These are phyloP conservation scores for Cavenderia fasciculata DNA, from an alignment of 78 protist genomes.

Conservation along the genomic window DNA sequence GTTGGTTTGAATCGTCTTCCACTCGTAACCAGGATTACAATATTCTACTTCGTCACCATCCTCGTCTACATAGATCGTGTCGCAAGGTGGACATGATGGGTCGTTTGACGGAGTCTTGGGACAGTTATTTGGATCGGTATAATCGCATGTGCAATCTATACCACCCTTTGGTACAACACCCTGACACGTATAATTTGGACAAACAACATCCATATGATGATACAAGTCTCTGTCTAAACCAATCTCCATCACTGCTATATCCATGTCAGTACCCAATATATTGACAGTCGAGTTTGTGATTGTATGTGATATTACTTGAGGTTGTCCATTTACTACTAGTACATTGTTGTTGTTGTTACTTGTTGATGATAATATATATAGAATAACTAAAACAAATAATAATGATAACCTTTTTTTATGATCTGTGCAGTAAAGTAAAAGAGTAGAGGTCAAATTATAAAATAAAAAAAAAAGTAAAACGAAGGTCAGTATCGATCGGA, in stretches of 20 bases:
- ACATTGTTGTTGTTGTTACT: too few species aligned
- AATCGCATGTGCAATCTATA: constrained; percentile 33
- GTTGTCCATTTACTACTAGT: too few species aligned
- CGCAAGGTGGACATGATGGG: neutral
- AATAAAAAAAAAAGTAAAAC: too few species aligned
- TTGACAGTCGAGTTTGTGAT: too few species aligned
- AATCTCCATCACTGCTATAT: constrained; percentile 28
- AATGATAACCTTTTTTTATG: neutral
- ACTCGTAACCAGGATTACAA: too few species aligned
- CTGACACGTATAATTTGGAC: constrained; percentile 26
- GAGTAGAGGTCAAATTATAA: too few species aligned
- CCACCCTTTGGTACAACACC: neutral
- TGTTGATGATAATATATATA: neutral
- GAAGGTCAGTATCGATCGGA: too few species aligned
- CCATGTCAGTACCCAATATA: constrained; percentile 18
- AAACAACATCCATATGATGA: neutral
- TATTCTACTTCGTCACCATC: neutral
- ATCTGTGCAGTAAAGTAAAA: too few species aligned
- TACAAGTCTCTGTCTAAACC: constrained; percentile 38
- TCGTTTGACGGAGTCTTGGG: neutral
- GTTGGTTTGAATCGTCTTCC: too few species aligned
- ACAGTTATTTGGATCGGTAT: constrained; percentile 16
- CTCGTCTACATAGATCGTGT: too few species aligned
- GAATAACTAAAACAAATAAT: neutral
- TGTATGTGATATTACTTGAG: too few species aligned